These are phyloP conservation scores for Lentinus polychrous DNA, from an alignment of 1,284 basidiomycete species.

Conservation along the genomic window DNA sequence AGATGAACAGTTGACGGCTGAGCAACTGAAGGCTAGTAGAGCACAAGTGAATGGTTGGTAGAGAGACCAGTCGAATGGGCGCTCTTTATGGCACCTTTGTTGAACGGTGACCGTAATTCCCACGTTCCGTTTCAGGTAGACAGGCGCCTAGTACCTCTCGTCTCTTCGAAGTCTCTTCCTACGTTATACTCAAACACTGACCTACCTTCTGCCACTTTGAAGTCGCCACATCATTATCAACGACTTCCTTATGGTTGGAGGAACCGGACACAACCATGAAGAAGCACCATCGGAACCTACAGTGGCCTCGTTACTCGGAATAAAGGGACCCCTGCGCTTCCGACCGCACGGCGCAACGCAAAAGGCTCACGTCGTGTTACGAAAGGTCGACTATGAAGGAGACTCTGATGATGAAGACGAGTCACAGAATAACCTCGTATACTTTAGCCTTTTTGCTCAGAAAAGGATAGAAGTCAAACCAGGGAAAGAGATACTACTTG, in stretches of 20 bases:
- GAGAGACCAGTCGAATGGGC: no score
- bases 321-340: slow-evolving; percentile 48
- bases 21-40: no score
- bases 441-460: slow-evolving; percentile 55
- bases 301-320: slow-evolving; percentile 44
- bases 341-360: slow-evolving; percentile 49
- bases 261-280: slow-evolving; percentile 6
- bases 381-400: slow-evolving; percentile 44
- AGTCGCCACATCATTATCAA: slow-evolving; percentile 7
- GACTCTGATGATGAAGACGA: slow-evolving; percentile 35
- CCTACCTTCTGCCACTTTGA: slow-evolving; percentile 11
- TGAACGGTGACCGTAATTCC: no score
- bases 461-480: slow-evolving; percentile 62
- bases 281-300: slow-evolving; percentile 18
- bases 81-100: background rate
- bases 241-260: slow-evolving; percentile 4
- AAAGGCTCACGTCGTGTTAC: slow-evolving; percentile 52
- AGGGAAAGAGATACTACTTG: slow-evolving; percentile 58
- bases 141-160: no score
- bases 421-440: slow-evolving; percentile 29
- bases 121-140: no score
- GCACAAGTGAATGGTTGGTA: no score
- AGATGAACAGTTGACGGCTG: no score
- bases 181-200: background rate
- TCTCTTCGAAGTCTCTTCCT: no score